Conservation (phyloP, 139 green algal species). For the Deuterostichococcus epilithicus region DNA sequence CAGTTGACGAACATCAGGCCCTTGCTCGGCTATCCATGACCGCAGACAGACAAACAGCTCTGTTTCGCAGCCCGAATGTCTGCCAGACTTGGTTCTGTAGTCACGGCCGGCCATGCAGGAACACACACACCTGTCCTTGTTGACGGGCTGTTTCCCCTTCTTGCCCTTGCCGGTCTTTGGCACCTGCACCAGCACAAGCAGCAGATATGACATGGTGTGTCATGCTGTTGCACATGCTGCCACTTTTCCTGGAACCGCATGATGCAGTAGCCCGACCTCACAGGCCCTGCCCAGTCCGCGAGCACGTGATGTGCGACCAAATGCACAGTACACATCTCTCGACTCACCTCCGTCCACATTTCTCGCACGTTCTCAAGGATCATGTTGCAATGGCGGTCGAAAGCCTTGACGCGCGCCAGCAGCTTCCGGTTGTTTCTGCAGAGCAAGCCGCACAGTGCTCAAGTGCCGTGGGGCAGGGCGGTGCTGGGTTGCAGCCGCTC, state of each 20-base stretch:
- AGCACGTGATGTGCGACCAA: background rate
- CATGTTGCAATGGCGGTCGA: constrained; percentile 99
- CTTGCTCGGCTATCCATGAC: too few species aligned
- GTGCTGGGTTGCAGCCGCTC: background rate
- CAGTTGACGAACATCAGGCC: too few species aligned
- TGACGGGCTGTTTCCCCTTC: constrained; percentile 85
- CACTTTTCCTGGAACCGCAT: too few species aligned
- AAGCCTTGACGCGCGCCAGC: constrained; percentile 94
- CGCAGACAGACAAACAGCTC: too few species aligned
- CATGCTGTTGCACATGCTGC: too few species aligned
- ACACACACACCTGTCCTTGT: constrained; percentile 80
- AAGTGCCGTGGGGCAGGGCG: background rate
- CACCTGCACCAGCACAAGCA: constrained; percentile 47
- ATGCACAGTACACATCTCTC: background rate
- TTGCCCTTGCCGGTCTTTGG: constrained; percentile 87
- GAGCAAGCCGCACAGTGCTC: too few species aligned
- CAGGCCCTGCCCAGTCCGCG: background rate
- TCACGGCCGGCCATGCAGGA: too few species aligned
- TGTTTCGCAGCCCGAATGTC: too few species aligned
- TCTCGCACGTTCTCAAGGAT: constrained; percentile 99
- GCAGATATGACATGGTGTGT: background rate
- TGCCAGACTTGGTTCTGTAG: too few species aligned
- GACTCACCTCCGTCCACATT: constrained; percentile 95
- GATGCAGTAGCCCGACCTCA: too few species aligned
- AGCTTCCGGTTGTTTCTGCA: constrained; percentile 97